Percentiles rank a stretch among this genome's conserved stretches.
phyloP scores from a whole-genome alignment of 2,329 filamentous ascomycete genomes.

The Fusarium chuoi region DNA sequence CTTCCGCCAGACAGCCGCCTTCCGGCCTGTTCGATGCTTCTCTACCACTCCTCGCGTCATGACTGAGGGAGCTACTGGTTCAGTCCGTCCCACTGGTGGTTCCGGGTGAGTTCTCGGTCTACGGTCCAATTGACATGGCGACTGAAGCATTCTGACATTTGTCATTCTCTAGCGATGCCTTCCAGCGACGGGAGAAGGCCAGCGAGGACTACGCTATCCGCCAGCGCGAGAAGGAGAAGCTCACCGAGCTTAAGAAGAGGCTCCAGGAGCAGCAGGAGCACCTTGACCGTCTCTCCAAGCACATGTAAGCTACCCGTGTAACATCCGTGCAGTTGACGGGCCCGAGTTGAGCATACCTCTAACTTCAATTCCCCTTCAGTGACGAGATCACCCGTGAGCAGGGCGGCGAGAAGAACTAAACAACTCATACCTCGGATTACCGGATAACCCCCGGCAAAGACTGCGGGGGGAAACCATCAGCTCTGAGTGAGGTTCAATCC shows the following conservation, averaged over 20 bases:
- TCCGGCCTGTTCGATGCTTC: slow-evolving; percentile 69
- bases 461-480: slow-evolving; percentile 26
- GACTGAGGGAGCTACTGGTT: slow-evolving; percentile 76
- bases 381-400: slow-evolving; percentile 80
- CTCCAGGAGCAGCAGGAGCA: slow-evolving; percentile 82
- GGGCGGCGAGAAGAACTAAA: slow-evolving; percentile 73
- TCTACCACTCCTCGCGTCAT: slow-evolving; percentile 71
- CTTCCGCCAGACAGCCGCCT: slow-evolving; percentile 64
- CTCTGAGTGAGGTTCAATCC: slow-evolving; percentile 27
- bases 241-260: slow-evolving; percentile 77
- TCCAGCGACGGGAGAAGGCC: slow-evolving; percentile 91
- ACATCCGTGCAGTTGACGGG: neutral
- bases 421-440: slow-evolving; percentile 23
- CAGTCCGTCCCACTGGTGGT: slow-evolving; percentile 64
- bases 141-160: slow-evolving; percentile 4
- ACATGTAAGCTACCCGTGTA: slow-evolving; percentile 72
- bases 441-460: slow-evolving; percentile 34
- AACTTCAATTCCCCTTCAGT: slow-evolving; percentile 55
- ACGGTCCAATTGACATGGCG: slow-evolving; percentile 15
- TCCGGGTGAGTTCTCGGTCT: slow-evolving; percentile 57
- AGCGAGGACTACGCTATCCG: slow-evolving; percentile 86
- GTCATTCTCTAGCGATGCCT: slow-evolving; percentile 75
- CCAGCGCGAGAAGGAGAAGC: slow-evolving; percentile 91
- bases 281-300: slow-evolving; percentile 83
- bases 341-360: slow-evolving; percentile 5